Base-by-base conservation (phyloP, 805 yeast genomes). In the Cyberlindnera euphorbiae region DNA sequence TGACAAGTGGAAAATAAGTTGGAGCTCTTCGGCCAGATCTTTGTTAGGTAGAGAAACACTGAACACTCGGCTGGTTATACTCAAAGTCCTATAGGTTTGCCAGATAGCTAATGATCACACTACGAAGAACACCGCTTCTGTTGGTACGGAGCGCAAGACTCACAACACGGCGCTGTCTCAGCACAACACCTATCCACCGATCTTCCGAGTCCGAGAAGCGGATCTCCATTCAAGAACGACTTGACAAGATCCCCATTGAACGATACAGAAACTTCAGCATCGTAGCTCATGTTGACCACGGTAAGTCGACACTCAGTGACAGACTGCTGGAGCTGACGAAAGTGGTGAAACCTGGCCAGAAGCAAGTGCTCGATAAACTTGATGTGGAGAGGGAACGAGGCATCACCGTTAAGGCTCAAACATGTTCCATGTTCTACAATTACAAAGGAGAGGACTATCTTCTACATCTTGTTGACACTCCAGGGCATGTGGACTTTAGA, bases 351-450 rank as follows among this genome's bases (percentile, higher is more conserved):
- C 75, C 85, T 0, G 87, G 88, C 2, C 85, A 83, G 53, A 79
- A 78, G 46, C 97, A 90, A 58, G 90, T 93, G 24, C 66, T 90
- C 45, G 98, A 90, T 56, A 83, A 82, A 53, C 64, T 90, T 41
- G 97, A 93, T 53, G 98, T 90, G 14, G 98, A 90, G 57, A 67
- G 95, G 55, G 97, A 90, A 61, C 67, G 98, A 51, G 98, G 98
- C 3, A 90, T 90, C 51, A 90, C 98, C 0, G 93, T 90, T 37
- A 90, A 90, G 59, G 97, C 97, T 0, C 97, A 93, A 55, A 93
- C 97, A 0, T 90, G 96, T 51, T 73, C 96, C 0, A 93, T 90
- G 97, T 70, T 93, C 41, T 88, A 88, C 58, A 69, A 70, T 24
- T 68, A 77, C 45, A 49, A 53, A n/a, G 75, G 77, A 3, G 65